Conservation (phyloP, 2,329 filamentous ascomycete genomes). For the Verticillium klebahnii region DNA sequence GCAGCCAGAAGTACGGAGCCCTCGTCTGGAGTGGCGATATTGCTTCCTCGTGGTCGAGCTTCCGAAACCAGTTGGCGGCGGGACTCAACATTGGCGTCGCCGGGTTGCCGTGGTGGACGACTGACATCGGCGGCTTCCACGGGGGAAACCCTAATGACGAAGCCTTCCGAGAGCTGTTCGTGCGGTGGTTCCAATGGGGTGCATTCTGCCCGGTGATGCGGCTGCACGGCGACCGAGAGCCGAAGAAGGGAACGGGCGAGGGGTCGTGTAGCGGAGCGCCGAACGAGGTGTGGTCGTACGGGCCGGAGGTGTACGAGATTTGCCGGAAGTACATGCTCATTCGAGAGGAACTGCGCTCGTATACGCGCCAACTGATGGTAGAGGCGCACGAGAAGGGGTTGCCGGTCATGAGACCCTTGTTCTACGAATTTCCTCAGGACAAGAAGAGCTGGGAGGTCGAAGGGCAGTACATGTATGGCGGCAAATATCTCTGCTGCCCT, state of each 20-base stretch:
- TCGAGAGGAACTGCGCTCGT: conserved; percentile 52
- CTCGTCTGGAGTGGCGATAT: conserved; percentile 67
- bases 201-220: conserved; percentile 63
- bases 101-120: conserved; percentile 64
- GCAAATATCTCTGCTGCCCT: conserved; percentile 52
- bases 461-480: conserved; percentile 59
- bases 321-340: conserved; percentile 53
- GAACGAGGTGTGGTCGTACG: conserved; percentile 64
- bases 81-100: conserved; percentile 63
- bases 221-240: conserved; percentile 61
- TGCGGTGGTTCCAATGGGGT: conserved; percentile 66
- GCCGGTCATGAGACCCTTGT: conserved; percentile 57
- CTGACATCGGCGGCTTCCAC: conserved; percentile 66
- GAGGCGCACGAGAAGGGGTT: conserved; percentile 54
- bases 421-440: conserved; percentile 59
- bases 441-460: conserved; percentile 50
- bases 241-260: conserved; percentile 31
- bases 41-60: conserved; percentile 54
- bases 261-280: conserved; percentile 40
- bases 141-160: conserved; percentile 52
- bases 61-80: conserved; percentile 55
- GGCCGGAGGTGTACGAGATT: conserved; percentile 53
- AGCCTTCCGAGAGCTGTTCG: conserved; percentile 56
- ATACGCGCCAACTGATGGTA: conserved; percentile 52
- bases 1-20: conserved; percentile 57